These are phyloP conservation scores for Scutellaria barbata DNA, from an alignment of 257 asterid genomes.

Conservation along the genomic window DNA sequence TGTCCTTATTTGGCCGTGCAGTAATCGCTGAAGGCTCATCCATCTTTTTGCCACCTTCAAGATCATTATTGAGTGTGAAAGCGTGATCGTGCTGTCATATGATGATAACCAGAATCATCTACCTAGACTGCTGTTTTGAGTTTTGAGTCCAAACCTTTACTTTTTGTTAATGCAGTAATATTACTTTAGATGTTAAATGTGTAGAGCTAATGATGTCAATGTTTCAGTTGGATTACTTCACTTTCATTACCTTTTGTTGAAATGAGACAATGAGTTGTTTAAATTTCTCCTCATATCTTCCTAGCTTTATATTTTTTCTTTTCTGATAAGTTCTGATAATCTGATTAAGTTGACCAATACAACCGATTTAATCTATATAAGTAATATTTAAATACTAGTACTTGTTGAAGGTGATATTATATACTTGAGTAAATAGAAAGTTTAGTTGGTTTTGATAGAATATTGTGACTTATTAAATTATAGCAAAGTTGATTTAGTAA, in stretches of 20 bases:
- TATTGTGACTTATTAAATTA: too few relatives aligned
- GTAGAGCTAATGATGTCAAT: constrained; percentile 10
- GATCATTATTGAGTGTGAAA: background rate
- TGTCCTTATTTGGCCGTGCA: constrained; percentile 34
- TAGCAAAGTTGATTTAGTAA: too few relatives aligned
- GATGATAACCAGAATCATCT: background rate
- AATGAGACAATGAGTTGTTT: background rate
- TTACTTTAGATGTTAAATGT: background rate
- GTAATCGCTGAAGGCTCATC: constrained; percentile 45
- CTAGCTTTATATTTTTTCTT: too few relatives aligned
- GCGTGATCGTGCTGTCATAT: background rate
- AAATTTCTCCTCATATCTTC: background rate
- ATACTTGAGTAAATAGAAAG: too few relatives aligned
- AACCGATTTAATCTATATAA: too few relatives aligned
- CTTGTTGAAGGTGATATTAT: too few relatives aligned
- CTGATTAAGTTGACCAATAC: too few relatives aligned
- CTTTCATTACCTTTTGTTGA: background rate
- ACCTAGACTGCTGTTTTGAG: constrained; percentile 2
- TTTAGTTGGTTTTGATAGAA: too few relatives aligned
- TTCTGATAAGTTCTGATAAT: too few relatives aligned
- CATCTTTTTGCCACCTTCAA: constrained; percentile 10
- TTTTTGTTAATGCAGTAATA: constrained; percentile 6
- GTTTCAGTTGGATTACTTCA: background rate
- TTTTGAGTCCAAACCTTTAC: background rate
- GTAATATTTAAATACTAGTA: too few relatives aligned